Evolutionary conservation across 2,329 filamentous ascomycete species (phyloP).

Genomic region (Coniochaeta prunicola): DNA sequence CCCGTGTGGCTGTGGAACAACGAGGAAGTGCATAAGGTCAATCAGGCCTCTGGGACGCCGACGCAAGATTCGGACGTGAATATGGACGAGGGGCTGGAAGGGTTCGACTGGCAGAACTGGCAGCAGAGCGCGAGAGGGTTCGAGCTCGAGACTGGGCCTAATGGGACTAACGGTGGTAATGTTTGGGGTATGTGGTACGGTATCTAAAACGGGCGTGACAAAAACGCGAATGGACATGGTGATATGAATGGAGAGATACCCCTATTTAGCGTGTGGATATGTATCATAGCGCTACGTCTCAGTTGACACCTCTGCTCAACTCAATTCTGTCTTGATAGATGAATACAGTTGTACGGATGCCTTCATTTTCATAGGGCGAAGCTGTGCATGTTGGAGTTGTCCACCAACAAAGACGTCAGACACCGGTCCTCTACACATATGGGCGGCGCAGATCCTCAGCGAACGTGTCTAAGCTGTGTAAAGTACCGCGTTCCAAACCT

Average conservation of each 20-base stretch:
- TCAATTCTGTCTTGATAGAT: neutral
- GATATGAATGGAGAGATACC: neutral
- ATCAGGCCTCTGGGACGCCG: constrained; percentile 9
- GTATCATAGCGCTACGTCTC: neutral
- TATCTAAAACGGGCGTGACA: neutral
- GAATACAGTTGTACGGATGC: neutral
- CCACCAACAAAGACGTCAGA: too few species aligned
- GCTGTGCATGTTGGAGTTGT: too few species aligned
- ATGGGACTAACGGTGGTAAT: neutral
- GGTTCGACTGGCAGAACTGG: constrained; percentile 28
- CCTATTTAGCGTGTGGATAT: neutral
- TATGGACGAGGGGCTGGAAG: constrained; percentile 29
- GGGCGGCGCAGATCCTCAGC: too few species aligned
- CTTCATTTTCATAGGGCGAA: neutral
- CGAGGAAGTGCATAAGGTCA: constrained; percentile 15
- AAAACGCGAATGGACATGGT: too few species aligned
- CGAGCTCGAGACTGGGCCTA: constrained; percentile 16
- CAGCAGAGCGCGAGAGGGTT: constrained; percentile 22
- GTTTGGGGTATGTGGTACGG: neutral
- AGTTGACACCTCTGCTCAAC: too few species aligned
- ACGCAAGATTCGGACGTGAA: constrained; percentile 23
- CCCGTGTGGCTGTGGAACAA: constrained; percentile 49
- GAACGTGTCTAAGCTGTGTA: too few species aligned
- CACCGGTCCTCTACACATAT: too few species aligned
- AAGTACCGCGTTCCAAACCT: too few species aligned